Base-by-base conservation (phyloP, 192 early-diverging fungal species). In the Backusella liffmaniae region DNA sequence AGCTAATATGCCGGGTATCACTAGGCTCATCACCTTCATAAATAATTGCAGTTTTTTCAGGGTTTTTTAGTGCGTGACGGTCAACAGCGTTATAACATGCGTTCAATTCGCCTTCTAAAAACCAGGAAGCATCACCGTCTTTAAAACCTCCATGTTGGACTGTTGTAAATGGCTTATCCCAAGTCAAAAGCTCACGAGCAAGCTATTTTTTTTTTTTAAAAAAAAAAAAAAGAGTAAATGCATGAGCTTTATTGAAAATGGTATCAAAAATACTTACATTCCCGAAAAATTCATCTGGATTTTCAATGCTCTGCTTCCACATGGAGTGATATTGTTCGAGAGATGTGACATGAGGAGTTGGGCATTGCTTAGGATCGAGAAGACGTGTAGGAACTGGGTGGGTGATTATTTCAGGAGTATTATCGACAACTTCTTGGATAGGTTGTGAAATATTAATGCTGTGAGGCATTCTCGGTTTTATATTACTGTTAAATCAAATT, bases 51-150 rank as follows among this genome's bases (percentile, higher is more conserved):
- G 39, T 73, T 16, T 62, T 73, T 23, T 62, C 51, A 34, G 53
- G 53, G 10, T 39, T 62, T 21, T 51, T 37, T 5, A 53, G 32
- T 29, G 35, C 53, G 15, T 73, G 53, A 4, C 72, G 53, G 82
- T 98, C 97, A 35, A 98, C 92, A 82, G 94, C 96, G 89, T 98
- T 98, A 88, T 94, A 94, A 34, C 93, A 89, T n/a, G 93, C 94
- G 79, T 98, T 98, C 76, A 98, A 85, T 79, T 92, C 82, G 53
- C 96, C 97, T 71, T 93, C 92, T 44, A 88, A 84, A 88, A 98
- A 98, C 97, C 97, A 98, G 44, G 95, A 88, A 74, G 93, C 89
- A 83, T 99, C 91, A 73, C 96, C 96, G 53, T 89, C 86, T 32
- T 90, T 80, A 77, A 98, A 94, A 66, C 85, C 85, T 32, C 96